Percentiles rank a stretch among this genome's conserved stretches.
Evolutionary conservation across 768 basidiomycete species (phyloP).

Genomic region (Hortiboletus flavorubellus): DNA sequence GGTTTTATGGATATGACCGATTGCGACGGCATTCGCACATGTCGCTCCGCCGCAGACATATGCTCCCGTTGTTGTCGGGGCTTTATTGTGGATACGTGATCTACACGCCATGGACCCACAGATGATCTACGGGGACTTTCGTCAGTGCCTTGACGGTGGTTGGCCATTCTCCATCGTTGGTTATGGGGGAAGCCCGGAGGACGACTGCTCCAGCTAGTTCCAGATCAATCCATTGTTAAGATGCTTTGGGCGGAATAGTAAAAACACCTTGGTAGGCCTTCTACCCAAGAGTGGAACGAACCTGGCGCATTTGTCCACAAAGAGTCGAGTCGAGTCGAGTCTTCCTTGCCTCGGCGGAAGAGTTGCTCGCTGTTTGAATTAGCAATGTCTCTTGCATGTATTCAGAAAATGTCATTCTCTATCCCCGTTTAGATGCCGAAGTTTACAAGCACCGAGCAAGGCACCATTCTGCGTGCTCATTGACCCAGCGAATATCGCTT

Average conservation of each 20-base stretch:
- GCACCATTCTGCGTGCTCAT: slow-evolving; percentile 97
- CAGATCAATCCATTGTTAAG: slow-evolving; percentile 51
- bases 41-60: slow-evolving; percentile 88
- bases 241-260: slow-evolving; percentile 60
- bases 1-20: slow-evolving; percentile 99
- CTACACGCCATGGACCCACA: slow-evolving; percentile 80
- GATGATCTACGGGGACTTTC: slow-evolving; percentile 86
- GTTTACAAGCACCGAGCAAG: slow-evolving; percentile 96
- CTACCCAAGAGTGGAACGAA: slow-evolving; percentile 73
- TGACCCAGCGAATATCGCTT: slow-evolving; percentile 71
- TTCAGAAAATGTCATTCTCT: slow-evolving; percentile 87
- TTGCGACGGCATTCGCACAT: slow-evolving; percentile 93
- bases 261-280: slow-evolving; percentile 47
- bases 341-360: not conserved
- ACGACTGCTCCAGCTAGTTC: slow-evolving; percentile 76
- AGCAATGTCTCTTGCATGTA: slow-evolving; percentile 34
- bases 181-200: slow-evolving; percentile 62
- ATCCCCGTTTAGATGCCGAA: slow-evolving; percentile 94
- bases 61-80: slow-evolving; percentile 86
- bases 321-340: slow-evolving; percentile 8
- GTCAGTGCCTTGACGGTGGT: slow-evolving; percentile 87
- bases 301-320: slow-evolving; percentile 36
- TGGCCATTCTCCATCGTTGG: slow-evolving; percentile 55
- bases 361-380: not conserved
- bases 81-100: slow-evolving; percentile 98